phyloP scores from a whole-genome alignment of 148 eudicot species.

The Chenopodium suecicum region DNA sequence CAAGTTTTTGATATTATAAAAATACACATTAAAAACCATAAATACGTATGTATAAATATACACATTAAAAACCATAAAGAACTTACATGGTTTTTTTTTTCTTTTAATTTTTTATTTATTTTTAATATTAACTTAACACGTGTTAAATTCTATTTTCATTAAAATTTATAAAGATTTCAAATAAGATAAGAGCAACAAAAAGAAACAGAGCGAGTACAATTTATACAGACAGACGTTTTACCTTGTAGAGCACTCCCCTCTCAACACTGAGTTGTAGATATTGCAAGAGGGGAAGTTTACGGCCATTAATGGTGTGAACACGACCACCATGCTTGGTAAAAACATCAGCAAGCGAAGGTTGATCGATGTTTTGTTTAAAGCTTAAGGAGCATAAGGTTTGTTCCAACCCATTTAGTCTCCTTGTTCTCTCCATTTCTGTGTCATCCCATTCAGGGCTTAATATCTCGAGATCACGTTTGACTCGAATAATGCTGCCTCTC shows the following conservation, averaged over 20 bases:
- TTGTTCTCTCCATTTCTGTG: constrained; percentile 25
- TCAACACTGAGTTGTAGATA: constrained; percentile 48
- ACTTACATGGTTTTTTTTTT: too few species aligned
- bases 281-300: constrained; percentile 46
- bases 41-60: too few species aligned
- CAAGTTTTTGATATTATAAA: too few species aligned
- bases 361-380: constrained; percentile 36
- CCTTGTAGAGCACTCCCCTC: constrained; percentile 48
- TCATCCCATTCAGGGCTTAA: constrained; percentile 29
- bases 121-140: too few species aligned
- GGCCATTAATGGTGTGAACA: constrained; percentile 36
- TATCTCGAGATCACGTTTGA: constrained; percentile 31
- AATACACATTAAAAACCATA: too few species aligned
- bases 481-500: constrained; percentile 53
- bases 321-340: constrained; percentile 54
- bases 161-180: neutral
- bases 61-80: too few species aligned
- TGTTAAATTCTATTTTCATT: too few species aligned
- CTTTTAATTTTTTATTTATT: too few species aligned
- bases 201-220: too few species aligned
- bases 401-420: constrained; percentile 34
- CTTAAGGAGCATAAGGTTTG: constrained; percentile 40
- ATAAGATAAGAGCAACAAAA: too few species aligned
- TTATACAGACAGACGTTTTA: neutral
- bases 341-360: constrained; percentile 36